A percentile compares a stretch with the other conserved stretches of the same genome.
phyloP scores from a whole-genome alignment of 2,329 filamentous ascomycete species.

The Diaporthe capsici region DNA sequence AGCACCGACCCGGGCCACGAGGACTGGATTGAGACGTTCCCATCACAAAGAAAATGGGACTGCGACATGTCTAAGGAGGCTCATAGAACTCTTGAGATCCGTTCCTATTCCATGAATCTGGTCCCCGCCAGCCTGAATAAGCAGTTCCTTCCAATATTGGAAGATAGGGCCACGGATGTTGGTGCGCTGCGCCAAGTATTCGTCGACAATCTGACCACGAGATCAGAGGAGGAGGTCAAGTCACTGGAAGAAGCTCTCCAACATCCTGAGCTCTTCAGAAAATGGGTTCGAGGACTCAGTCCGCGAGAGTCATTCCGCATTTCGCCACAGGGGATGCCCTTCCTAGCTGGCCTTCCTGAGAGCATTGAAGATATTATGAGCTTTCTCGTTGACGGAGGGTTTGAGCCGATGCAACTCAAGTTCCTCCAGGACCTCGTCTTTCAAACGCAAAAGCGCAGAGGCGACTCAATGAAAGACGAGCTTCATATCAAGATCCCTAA shows the following conservation, averaged over 20 bases:
- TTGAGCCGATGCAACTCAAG: slow-evolving; percentile 63
- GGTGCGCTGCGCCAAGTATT: slow-evolving; percentile 63
- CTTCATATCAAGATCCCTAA: slow-evolving; percentile 73
- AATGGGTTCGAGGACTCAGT: slow-evolving; percentile 65
- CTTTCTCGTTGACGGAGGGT: slow-evolving; percentile 71
- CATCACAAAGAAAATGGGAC: slow-evolving; percentile 78
- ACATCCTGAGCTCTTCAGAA: slow-evolving; percentile 63
- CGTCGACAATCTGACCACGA: slow-evolving; percentile 61
- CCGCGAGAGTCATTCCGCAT: slow-evolving; percentile 54
- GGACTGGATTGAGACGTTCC: slow-evolving; percentile 77
- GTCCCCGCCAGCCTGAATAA: slow-evolving; percentile 72
- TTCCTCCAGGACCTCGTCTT: slow-evolving; percentile 65
- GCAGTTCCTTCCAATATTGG: slow-evolving; percentile 78
- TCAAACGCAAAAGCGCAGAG: slow-evolving; percentile 64
- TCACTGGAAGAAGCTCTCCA: slow-evolving; percentile 65
- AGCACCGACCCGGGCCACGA: slow-evolving; percentile 58
- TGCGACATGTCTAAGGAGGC: slow-evolving; percentile 62
- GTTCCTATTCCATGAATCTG: slow-evolving; percentile 61
- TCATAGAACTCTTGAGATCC: slow-evolving; percentile 77
- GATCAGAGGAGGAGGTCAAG: slow-evolving; percentile 66
- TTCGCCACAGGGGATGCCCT: slow-evolving; percentile 56
- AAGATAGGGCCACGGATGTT: slow-evolving; percentile 67
- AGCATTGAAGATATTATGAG: slow-evolving; percentile 64
- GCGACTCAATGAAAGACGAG: slow-evolving; percentile 66
- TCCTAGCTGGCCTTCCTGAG: slow-evolving; percentile 65